Evolutionary conservation across 345 rosid species (phyloP).

Genomic region (Garcia nutans): DNA sequence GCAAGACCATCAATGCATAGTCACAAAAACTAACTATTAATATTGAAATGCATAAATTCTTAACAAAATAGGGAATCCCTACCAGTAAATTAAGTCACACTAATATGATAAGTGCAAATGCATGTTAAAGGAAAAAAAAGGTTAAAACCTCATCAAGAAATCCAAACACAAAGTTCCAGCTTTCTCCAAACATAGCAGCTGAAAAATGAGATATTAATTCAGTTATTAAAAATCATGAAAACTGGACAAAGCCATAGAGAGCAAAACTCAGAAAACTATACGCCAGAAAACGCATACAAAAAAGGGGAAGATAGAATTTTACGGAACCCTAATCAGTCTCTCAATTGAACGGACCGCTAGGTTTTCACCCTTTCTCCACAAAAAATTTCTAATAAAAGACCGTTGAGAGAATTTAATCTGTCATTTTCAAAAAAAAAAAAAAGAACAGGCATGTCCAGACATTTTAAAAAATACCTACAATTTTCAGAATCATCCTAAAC

Average conservation of each 20-base stretch:
- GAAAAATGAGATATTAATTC: neutral
- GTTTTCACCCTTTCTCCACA: no score
- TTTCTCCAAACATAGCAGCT: neutral
- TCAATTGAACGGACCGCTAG: neutral
- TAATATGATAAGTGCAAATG: no score
- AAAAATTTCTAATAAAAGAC: no score
- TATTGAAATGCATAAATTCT: neutral
- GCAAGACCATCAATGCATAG: neutral
- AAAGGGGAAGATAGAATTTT: neutral
- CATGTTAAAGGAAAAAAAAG: no score
- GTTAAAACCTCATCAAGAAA: neutral
- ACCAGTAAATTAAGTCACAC: no score
- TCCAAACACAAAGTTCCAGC: neutral
- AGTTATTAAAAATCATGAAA: neutral
- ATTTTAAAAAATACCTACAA: no score
- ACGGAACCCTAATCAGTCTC: neutral
- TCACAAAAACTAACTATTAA: neutral
- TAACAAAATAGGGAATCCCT: no score
- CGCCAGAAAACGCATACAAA: neutral
- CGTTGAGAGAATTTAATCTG: no score
- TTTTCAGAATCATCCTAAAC: no score
- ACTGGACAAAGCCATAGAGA: neutral
- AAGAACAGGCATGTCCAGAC: no score
- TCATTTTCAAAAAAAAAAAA: no score
- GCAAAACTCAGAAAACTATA: neutral